Evolutionary conservation across 768 basidiomycete genomes (phyloP).

Genomic region (Amanita rubescens): DNA sequence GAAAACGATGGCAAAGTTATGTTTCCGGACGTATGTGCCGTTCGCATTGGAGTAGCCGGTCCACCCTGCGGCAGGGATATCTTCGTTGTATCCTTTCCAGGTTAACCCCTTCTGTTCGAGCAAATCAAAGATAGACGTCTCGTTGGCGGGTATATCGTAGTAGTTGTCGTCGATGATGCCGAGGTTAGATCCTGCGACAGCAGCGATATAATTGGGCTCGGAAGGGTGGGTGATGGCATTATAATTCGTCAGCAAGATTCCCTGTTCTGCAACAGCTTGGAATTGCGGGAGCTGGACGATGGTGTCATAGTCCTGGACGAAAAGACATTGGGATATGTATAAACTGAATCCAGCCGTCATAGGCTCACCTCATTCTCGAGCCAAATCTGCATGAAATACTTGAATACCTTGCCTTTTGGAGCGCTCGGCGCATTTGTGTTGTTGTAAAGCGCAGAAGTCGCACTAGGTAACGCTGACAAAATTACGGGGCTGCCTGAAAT

Average conservation of each 20-base stretch:
- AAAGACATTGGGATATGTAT: conserved; percentile 1
- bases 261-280: conserved; percentile 37
- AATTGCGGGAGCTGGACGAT: conserved; percentile 3
- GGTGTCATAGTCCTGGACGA: background rate
- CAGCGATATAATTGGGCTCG: conserved; percentile 52
- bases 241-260: conserved; percentile 40
- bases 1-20: conserved; percentile 39
- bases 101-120: conserved; percentile 49
- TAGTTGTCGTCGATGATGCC: conserved; percentile 39
- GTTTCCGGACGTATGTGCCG: conserved; percentile 24
- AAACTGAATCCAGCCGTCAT: conserved; percentile 15
- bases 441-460: background rate
- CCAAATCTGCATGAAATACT: conserved; percentile 38
- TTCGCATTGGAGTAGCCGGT: conserved; percentile 29
- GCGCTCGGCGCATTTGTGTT: background rate
- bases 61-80: conserved; percentile 44
- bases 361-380: conserved; percentile 41
- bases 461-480: background rate
- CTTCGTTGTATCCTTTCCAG: conserved; percentile 61
- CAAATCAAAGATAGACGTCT: conserved; percentile 54
- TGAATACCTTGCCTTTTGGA: conserved; percentile 19
- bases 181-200: conserved; percentile 34
- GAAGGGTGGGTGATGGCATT: conserved; percentile 51
- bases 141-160: conserved; percentile 33
- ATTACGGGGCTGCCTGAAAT: background rate